A percentile compares a stretch with the other conserved stretches of the same genome.
phyloP scores from a whole-genome alignment of 2,329 filamentous ascomycete genomes.

The Apiospora koreana region DNA sequence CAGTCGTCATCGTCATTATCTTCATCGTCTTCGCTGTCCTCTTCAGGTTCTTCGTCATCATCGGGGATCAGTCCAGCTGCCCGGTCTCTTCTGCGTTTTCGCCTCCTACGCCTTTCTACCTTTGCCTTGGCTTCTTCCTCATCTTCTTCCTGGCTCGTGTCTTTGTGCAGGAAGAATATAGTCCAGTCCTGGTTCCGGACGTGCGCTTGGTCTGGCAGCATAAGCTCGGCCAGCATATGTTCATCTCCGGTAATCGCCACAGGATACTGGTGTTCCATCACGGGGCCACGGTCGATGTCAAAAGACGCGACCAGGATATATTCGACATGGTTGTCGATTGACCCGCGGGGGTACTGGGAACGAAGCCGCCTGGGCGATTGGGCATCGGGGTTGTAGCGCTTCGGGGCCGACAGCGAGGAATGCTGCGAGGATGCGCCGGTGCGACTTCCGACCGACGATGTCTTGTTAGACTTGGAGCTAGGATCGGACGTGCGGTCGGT shows the following conservation, averaged over 20 bases:
- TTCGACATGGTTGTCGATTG: constrained; percentile 90
- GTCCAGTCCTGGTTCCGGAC: constrained; percentile 97
- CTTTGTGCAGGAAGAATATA: constrained; percentile 98
- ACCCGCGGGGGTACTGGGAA: constrained; percentile 75
- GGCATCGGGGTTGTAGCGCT: constrained; percentile 51
- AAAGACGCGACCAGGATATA: constrained; percentile 98
- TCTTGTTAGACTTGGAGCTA: constrained; percentile 58
- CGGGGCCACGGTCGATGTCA: constrained; percentile 90
- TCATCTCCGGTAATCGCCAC: constrained; percentile 95
- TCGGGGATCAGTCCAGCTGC: constrained; percentile 47
- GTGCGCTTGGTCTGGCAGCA: constrained; percentile 97
- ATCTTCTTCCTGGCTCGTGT: constrained; percentile 81
- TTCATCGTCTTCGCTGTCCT: constrained; percentile 44
- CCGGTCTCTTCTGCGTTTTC: constrained; percentile 53
- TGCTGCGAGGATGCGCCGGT: constrained; percentile 60
- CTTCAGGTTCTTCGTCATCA: constrained; percentile 41
- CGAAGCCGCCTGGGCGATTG: constrained; percentile 59
- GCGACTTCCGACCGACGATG: constrained; percentile 49
- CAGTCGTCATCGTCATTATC: constrained; percentile 45
- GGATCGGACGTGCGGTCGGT: constrained; percentile 59
- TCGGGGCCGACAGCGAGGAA: constrained; percentile 57
- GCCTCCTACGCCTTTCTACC: constrained; percentile 51
- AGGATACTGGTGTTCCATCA: constrained; percentile 99
- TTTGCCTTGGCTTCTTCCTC: constrained; percentile 67
- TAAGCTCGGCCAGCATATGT: constrained; percentile 96